phyloP scores from a whole-genome alignment of 2,329 filamentous ascomycete species.

The Aspergillus transmontanensis region DNA sequence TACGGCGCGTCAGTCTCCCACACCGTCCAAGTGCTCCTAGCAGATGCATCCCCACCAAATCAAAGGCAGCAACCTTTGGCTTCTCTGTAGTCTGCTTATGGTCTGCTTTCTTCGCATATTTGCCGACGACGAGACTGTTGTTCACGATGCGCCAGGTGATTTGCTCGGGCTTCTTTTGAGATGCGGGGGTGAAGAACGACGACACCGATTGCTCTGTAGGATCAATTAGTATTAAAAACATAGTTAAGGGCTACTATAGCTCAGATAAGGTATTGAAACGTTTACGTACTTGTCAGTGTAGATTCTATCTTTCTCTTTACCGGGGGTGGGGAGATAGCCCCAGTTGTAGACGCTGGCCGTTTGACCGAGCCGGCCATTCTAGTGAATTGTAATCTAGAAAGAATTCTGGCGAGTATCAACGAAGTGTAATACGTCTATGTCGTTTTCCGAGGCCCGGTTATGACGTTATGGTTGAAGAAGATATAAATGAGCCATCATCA shows the following conservation, averaged over 20 bases:
- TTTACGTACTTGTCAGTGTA: conserved; percentile 54
- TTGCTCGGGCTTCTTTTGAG: conserved; percentile 78
- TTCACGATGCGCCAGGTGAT: conserved; percentile 69
- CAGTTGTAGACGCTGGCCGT: conserved; percentile 36
- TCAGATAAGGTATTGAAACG: neutral
- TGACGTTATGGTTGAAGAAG: neutral
- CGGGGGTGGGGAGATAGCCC: conserved; percentile 60
- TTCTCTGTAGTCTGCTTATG: conserved; percentile 19
- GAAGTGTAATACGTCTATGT: neutral
- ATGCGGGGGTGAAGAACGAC: conserved; percentile 85
- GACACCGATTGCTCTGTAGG: conserved; percentile 59
- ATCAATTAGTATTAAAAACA: neutral
- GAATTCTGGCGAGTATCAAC: conserved; percentile 6
- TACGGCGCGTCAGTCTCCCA: conserved; percentile 33
- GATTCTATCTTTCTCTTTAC: conserved; percentile 58
- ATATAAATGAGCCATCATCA: neutral
- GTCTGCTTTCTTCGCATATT: conserved; percentile 56
- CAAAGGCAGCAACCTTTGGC: conserved; percentile 49
- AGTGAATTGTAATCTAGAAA: conserved; percentile 11
- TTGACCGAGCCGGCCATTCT: conserved; percentile 38
- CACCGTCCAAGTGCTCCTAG: neutral
- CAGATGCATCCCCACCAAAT: conserved; percentile 39
- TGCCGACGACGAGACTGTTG: conserved; percentile 75
- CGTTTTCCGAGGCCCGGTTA: neutral
- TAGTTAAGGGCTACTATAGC: neutral